Evolutionary conservation across 768 basidiomycete species (phyloP).

Genomic region (Mycena maculata): DNA sequence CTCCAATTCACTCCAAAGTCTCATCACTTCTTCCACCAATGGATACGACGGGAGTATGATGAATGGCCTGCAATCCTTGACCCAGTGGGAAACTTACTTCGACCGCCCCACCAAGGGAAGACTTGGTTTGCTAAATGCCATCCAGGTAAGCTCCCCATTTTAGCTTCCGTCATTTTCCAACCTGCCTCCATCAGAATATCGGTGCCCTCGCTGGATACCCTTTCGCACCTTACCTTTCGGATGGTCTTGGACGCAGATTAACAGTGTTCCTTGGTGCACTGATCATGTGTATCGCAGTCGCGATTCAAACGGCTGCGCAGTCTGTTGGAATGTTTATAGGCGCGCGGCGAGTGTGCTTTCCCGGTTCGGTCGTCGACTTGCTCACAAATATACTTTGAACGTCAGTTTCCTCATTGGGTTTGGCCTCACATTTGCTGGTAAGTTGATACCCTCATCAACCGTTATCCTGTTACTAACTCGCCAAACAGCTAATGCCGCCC

Average conservation of each 20-base stretch:
- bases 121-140: constrained; percentile 78
- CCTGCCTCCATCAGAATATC: constrained; percentile 67
- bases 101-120: constrained; percentile 62
- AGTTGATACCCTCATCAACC: constrained; percentile 56
- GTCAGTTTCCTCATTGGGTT: constrained; percentile 77
- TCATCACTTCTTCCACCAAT: constrained; percentile 80
- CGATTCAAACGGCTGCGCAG: constrained; percentile 76
- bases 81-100: constrained; percentile 74
- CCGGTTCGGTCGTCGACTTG: background rate
- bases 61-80: constrained; percentile 80
- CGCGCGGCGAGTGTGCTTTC: constrained; percentile 59
- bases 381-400: background rate
- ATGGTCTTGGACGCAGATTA: constrained; percentile 74
- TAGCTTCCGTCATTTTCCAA: constrained; percentile 12
- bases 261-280: constrained; percentile 75
- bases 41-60: constrained; percentile 85
- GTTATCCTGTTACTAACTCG: background rate
- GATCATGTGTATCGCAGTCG: constrained; percentile 76
- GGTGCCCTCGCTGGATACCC: constrained; percentile 76
- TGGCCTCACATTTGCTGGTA: constrained; percentile 76
- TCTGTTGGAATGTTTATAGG: constrained; percentile 85
- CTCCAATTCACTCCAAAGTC: constrained; percentile 46
- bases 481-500: constrained; percentile 71
- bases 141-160: constrained; percentile 60
- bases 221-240: constrained; percentile 77